These are phyloP conservation scores for Trypanosomatidae sp. DNA, from an alignment of 208 protist genomes.

Conservation along the genomic window DNA sequence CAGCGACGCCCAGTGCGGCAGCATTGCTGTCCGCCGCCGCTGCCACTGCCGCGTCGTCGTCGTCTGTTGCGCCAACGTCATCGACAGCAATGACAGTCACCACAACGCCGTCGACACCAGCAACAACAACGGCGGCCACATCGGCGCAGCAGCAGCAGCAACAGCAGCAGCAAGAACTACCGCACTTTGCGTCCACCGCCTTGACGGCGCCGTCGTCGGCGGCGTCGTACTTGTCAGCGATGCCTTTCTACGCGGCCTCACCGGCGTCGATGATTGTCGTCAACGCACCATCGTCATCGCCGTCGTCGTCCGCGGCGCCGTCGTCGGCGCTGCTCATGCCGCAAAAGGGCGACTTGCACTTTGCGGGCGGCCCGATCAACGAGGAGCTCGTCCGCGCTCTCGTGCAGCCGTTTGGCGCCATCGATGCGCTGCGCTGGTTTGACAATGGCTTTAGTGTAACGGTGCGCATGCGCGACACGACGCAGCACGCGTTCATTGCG, in stretches of 20 bases:
- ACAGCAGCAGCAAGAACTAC: no score
- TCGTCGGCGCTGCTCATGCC: conserved; percentile 13
- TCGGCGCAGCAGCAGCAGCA: no score
- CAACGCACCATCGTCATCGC: neutral
- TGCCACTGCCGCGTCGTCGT: neutral
- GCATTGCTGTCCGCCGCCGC: neutral
- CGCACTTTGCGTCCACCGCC: no score
- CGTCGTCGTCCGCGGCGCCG: neutral
- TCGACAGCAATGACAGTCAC: no score
- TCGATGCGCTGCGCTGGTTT: conserved; percentile 32
- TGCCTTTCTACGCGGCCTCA: no score
- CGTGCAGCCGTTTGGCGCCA: conserved; percentile 44
- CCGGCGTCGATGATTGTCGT: no score
- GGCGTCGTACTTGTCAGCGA: no score
- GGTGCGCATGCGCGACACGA: conserved; percentile 39
- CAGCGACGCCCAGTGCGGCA: neutral
- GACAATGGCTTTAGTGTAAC: conserved; percentile 28
- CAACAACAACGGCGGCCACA: no score
- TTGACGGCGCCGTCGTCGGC: no score
- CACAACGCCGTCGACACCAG: no score
- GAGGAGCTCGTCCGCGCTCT: conserved; percentile 43
- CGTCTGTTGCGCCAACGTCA: no score
- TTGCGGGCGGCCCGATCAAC: conserved; percentile 34
- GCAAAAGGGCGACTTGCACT: conserved; percentile 57
- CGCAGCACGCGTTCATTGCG: conserved; percentile 33